A percentile compares a stretch with the other conserved stretches of the same genome.
These are phyloP conservation scores for Lycium ferocissimum DNA, from an alignment of 257 asterid species.

Conservation along the genomic window DNA sequence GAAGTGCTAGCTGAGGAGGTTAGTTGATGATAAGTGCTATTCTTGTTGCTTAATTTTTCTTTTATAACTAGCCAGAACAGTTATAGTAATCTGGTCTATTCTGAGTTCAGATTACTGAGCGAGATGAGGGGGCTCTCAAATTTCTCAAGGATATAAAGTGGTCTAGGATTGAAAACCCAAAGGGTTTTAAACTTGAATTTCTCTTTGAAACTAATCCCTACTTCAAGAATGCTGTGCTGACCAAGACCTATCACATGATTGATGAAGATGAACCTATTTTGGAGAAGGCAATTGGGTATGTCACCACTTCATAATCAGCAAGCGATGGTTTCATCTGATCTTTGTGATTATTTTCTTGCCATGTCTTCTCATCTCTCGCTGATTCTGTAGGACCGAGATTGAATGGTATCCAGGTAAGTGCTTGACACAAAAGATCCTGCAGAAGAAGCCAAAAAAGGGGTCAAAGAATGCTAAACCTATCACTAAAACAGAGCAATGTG, in stretches of 20 bases:
- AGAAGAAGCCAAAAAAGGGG: not conserved
- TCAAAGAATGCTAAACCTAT: not conserved
- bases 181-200: constrained; percentile 25
- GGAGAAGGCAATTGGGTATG: constrained; percentile 31
- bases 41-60: not conserved
- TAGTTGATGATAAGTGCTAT: not conserved
- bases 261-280: constrained; percentile 31
- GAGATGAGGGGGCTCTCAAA: constrained; percentile 32
- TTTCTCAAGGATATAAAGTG: constrained; percentile 32
- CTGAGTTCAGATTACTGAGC: constrained; percentile 28
- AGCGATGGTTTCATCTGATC: not conserved
- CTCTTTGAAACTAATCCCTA: constrained; percentile 8
- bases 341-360: not conserved
- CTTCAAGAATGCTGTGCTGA: constrained; percentile 31
- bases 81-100: not conserved
- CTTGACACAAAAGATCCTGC: not conserved
- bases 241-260: constrained; percentile 29
- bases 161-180: constrained; percentile 24
- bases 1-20: constrained; percentile 30
- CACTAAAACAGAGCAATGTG: constrained; percentile 28
- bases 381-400: constrained; percentile 30
- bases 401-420: not conserved
- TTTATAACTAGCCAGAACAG: not conserved
- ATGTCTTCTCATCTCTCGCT: not conserved
- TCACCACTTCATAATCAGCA: not conserved